A percentile compares a stretch with the other conserved stretches of the same genome.
phyloP scores from a whole-genome alignment of 768 basidiomycete species.

The Arthromyces matolae region DNA sequence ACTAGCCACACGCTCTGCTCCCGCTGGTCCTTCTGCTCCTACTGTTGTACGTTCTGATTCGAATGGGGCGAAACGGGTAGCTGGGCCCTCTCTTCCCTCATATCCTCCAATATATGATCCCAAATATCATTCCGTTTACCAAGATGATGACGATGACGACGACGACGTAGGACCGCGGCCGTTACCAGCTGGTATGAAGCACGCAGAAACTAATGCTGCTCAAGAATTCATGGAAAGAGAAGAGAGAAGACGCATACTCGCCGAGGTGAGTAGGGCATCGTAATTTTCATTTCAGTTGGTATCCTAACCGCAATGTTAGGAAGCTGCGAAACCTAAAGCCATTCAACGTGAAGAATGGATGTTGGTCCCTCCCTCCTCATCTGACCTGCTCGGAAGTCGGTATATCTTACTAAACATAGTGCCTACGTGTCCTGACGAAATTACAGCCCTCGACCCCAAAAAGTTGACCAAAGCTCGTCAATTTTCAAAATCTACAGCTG shows the following conservation, averaged over 20 bases:
- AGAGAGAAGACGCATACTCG: constrained; percentile 65
- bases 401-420: constrained; percentile 12
- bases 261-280: constrained; percentile 45
- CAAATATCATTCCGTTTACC: constrained; percentile 19
- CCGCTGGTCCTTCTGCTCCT: constrained; percentile 17
- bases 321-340: constrained; percentile 74
- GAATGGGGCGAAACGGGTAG: constrained; percentile 31
- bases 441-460: constrained; percentile 78
- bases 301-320: constrained; percentile 47
- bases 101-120: constrained; percentile 33
- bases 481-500: constrained; percentile 61
- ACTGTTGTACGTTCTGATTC: constrained; percentile 18
- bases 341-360: constrained; percentile 95
- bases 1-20: constrained; percentile 37
- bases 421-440: background rate
- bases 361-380: constrained; percentile 86
- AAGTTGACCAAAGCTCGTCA: constrained; percentile 70
- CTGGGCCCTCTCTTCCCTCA: constrained; percentile 54
- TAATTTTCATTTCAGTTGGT: background rate
- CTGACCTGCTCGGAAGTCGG: constrained; percentile 76
- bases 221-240: constrained; percentile 84
- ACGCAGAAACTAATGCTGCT: constrained; percentile 59
- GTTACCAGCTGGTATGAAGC: constrained; percentile 44
- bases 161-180: constrained; percentile 87
- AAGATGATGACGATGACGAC: constrained; percentile 57